A percentile compares a stretch with the other conserved stretches of the same genome.
Evolutionary conservation across 768 basidiomycete species (phyloP).

Genomic region (Wakefieldia striispora): DNA sequence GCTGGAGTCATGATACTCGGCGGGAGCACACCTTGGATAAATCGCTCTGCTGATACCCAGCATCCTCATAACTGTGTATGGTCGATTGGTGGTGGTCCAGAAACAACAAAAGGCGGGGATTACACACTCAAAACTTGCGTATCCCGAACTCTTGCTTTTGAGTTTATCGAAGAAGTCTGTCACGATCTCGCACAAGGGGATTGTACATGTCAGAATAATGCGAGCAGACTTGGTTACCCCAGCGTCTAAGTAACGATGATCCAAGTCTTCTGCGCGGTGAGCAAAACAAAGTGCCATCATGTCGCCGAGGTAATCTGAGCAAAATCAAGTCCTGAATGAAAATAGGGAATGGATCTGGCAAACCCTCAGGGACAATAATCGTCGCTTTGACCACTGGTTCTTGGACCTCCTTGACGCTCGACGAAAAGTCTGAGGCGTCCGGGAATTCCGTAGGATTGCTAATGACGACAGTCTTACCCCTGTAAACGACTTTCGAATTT

Average conservation of each 20-base stretch:
- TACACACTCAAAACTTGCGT: conserved; percentile 86
- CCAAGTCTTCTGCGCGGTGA: conserved; percentile 80
- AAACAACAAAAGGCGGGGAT: not conserved
- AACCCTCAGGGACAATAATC: conserved; percentile 93
- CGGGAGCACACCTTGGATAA: conserved; percentile 67
- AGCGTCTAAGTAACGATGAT: conserved; percentile 81
- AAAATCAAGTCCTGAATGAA: not conserved
- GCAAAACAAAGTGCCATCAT: conserved; percentile 94
- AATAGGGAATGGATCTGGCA: conserved; percentile 2
- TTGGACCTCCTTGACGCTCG: conserved; percentile 71
- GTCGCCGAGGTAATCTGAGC: conserved; percentile 82
- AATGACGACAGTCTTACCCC: conserved; percentile 58
- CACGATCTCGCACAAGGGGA: conserved; percentile 93
- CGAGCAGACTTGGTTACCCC: conserved; percentile 44
- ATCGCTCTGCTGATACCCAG: conserved; percentile 79
- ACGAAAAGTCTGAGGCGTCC: conserved; percentile 60
- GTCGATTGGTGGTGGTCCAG: not conserved
- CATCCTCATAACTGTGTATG: conserved; percentile 82
- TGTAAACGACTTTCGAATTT: conserved; percentile 61
- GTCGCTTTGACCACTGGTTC: conserved; percentile 93
- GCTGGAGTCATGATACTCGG: not conserved
- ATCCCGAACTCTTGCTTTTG: conserved; percentile 89
- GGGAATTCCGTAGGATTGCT: conserved; percentile 98
- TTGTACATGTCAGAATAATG: conserved; percentile 73
- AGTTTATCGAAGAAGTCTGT: conserved; percentile 94